Evolutionary conservation across 2,329 filamentous ascomycete species (phyloP), one percentile per base, ranked within the genome.

Genomic region (Verticillium albo-atrum): DNA sequence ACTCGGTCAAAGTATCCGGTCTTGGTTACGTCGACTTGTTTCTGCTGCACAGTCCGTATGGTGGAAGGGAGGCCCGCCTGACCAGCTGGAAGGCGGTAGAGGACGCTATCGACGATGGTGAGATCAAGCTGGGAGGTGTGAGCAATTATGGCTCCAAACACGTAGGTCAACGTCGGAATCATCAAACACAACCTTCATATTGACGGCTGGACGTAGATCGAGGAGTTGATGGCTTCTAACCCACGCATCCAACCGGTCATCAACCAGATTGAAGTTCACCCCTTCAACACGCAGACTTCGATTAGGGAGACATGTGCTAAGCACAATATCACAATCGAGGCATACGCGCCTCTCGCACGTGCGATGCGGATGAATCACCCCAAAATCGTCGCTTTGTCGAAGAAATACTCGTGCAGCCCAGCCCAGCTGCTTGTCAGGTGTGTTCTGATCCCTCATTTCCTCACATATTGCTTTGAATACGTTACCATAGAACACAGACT

Each of bases 181-280:
- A 34, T 20, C 12, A 12, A 37, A 3, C 53, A 9, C 3, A 47
- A 7, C 25, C 55, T 50, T 4, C 9, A 12, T 25, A 37, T 37
- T 37, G 26, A 52, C 58, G 17, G 28, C 1, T 7, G 4, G 5
- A 7, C 1, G 3, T 63, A 89, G 83, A 80, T 92, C 56, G 82
- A 90, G 63, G 89, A 92, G 69, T 76, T 92, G 55, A 81, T 91
- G 68, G 79, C 80, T 2, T 82, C 81, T 0, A 83, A 83, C 12
- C 87, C 89, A 0, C 79, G 80, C 0, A 81, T 90, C 53, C 71
- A 77, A 10, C 90, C 91, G 0, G 83, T 86, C 1, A 84, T 94
- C 56, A 94, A 94, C 68, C 91, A 95, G 75, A 88, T 93, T 66
- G 89, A 94, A 71, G 82, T 93, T 2, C 90, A 94, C 62, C 90